A percentile compares a stretch with the other conserved stretches of the same genome.
Evolutionary conservation across 2,329 filamentous ascomycete genomes (phyloP).

Genomic region (Chlorencoelia australis): DNA sequence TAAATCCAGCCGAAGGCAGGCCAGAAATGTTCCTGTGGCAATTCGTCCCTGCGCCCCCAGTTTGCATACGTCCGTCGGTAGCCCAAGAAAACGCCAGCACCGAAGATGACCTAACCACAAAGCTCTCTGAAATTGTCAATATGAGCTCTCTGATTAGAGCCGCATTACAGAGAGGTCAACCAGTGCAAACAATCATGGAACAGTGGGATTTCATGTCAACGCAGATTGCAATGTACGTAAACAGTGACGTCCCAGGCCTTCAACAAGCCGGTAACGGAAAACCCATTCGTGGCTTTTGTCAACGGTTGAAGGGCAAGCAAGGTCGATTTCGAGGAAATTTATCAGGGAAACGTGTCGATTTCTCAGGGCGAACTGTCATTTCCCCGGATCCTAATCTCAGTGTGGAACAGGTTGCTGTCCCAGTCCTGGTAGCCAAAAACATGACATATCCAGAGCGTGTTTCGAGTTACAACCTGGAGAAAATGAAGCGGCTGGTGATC

Average conservation of each 20-base stretch:
- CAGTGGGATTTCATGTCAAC: slow-evolving; percentile 97
- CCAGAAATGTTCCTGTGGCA: slow-evolving; percentile 99
- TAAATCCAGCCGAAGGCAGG: slow-evolving; percentile 75
- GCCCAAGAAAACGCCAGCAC: slow-evolving; percentile 88
- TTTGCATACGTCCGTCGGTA: slow-evolving; percentile 89
- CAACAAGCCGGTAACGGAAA: slow-evolving; percentile 81
- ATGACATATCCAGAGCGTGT: slow-evolving; percentile 91
- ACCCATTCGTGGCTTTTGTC: slow-evolving; percentile 85
- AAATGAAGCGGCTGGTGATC: slow-evolving; percentile 61
- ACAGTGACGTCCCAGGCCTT: slow-evolving; percentile 90
- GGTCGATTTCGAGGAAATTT: slow-evolving; percentile 94
- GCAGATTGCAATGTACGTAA: slow-evolving; percentile 95
- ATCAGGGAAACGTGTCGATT: slow-evolving; percentile 96
- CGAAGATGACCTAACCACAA: slow-evolving; percentile 93
- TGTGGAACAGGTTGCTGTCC: slow-evolving; percentile 89
- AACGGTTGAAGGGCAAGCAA: slow-evolving; percentile 93
- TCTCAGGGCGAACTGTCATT: slow-evolving; percentile 94
- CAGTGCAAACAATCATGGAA: slow-evolving; percentile 86
- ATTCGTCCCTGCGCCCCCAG: slow-evolving; percentile 84
- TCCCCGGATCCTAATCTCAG: slow-evolving; percentile 91
- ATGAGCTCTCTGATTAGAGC: slow-evolving; percentile 81
- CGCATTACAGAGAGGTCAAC: slow-evolving; percentile 71
- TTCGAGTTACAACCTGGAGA: slow-evolving; percentile 74
- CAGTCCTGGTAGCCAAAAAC: slow-evolving; percentile 85
- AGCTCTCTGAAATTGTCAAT: slow-evolving; percentile 92